phyloP scores from a whole-genome alignment of 169 alveolate species.

The Plasmodium coatneyi region DNA sequence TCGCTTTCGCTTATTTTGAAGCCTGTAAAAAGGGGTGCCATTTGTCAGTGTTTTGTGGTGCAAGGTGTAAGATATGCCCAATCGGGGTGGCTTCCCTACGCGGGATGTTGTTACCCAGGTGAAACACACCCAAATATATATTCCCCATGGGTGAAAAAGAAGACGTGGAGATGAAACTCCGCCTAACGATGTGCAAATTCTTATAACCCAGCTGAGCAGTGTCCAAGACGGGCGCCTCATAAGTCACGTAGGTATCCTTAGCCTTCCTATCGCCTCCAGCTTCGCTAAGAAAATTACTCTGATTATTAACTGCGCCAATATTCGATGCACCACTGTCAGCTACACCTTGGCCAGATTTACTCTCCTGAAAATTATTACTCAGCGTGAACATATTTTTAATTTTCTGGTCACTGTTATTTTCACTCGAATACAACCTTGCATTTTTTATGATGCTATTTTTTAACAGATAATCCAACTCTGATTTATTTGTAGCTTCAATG shows the following conservation, averaged over 20 bases:
- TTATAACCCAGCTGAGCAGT: conserved; percentile 79
- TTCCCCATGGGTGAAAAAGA: not conserved
- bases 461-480: conserved; percentile 88
- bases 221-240: conserved; percentile 78
- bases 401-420: conserved; percentile 56
- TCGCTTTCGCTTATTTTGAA: conserved; percentile 73
- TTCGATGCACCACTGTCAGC: conserved; percentile 27
- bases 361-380: conserved; percentile 28
- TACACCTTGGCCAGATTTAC: conserved; percentile 8
- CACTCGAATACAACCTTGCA: conserved; percentile 84
- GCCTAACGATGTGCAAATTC: not conserved
- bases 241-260: conserved; percentile 72
- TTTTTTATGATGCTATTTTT: conserved; percentile 87
- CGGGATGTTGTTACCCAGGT: not conserved
- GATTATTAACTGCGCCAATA: conserved; percentile 38
- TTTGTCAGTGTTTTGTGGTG: not conserved
- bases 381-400: conserved; percentile 75
- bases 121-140: not conserved
- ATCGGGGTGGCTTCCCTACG: not conserved
- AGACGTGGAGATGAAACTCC: not conserved
- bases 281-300: conserved; percentile 25
- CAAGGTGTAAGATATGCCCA: not conserved
- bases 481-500: conserved; percentile 92
- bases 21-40: conserved; percentile 59
- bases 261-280: conserved; percentile 10